Base-by-base conservation (phyloP, 352 stramenopile species). In the Thraustochytrium sp. region DNA sequence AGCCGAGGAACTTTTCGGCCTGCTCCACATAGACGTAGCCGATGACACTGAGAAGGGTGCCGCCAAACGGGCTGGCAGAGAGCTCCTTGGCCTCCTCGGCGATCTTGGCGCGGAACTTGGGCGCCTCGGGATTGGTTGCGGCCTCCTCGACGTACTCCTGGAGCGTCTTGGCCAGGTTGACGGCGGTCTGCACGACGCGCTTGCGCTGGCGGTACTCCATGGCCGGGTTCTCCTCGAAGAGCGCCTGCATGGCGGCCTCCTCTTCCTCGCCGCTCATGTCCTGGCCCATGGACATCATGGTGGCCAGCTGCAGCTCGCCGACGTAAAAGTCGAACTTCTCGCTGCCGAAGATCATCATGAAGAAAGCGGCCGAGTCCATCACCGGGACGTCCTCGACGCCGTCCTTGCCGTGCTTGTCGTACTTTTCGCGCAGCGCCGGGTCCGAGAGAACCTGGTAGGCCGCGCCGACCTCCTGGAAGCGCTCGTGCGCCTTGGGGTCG, bases 311-410 rank as follows among this genome's bases (percentile, higher is more conserved):
- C 37, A 88, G 84, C 49, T 88, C 85, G 37, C 85, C 85, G 21
- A 88, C 78, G 26, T 82, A 86, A 34, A 82, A 61, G 44, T 87
- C 83, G 59, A 88, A 88, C 59, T 82, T 85, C 18, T 88, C 82
- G 54, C 76, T 86, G n/a, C 85, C 85, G 51, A 88, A 88, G 36
- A 88, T 80, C 78, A 87, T 87, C 36, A 85, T 86, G 82, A 85
- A 88, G 74, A 88, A 48, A 55, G 40, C 65, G 72, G 84, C 55
- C 36, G 37, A 49, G 44, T 85, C 77, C 61, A 85, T 84, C 21
- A 85, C 61, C 11, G 61, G 61, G 44, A 68, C 62, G 54, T 88
- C 84, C 49, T 84, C 75, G 9, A 88, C 84, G 55, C 84, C 85
- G 40, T 86, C 85, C 61, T 84, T 86, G 48, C 85, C 85, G 42